phyloP scores from a whole-genome alignment of 225 moss, liverwort and hornwort genomes.

The Straminergon stramineum region DNA sequence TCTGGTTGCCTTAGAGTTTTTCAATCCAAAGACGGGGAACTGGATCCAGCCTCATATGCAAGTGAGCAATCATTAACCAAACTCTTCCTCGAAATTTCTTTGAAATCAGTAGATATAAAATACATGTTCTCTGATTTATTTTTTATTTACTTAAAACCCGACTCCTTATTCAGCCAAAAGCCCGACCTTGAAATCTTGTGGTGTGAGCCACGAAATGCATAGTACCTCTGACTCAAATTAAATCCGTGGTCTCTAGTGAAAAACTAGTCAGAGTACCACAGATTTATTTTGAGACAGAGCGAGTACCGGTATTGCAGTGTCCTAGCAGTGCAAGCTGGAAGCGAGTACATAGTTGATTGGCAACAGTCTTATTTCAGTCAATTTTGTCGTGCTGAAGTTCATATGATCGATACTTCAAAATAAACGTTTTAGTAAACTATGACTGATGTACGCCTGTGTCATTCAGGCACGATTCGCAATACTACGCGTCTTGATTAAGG shows the following conservation, averaged over 20 bases:
- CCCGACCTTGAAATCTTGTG: background rate
- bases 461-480: constrained; percentile 28
- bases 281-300: too few relatives aligned
- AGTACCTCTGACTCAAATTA: too few relatives aligned
- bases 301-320: background rate
- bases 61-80: background rate
- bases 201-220: background rate
- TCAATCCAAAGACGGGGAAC: background rate
- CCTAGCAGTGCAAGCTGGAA: background rate
- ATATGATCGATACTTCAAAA: background rate
- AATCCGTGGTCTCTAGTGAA: too few relatives aligned
- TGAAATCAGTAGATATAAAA: background rate
- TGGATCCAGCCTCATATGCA: constrained; percentile 41
- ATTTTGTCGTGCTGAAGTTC: background rate
- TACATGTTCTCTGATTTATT: background rate
- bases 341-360: background rate
- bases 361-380: background rate
- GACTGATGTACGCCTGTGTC: background rate
- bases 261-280: too few relatives aligned
- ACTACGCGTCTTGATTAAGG: constrained; percentile 15
- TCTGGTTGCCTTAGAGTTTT: constrained; percentile 31
- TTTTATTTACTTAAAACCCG: background rate
- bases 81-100: background rate
- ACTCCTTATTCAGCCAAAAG: background rate
- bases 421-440: background rate